Base-by-base conservation (phyloP, 2,329 filamentous ascomycete species). In the Talaromyces sp. region DNA sequence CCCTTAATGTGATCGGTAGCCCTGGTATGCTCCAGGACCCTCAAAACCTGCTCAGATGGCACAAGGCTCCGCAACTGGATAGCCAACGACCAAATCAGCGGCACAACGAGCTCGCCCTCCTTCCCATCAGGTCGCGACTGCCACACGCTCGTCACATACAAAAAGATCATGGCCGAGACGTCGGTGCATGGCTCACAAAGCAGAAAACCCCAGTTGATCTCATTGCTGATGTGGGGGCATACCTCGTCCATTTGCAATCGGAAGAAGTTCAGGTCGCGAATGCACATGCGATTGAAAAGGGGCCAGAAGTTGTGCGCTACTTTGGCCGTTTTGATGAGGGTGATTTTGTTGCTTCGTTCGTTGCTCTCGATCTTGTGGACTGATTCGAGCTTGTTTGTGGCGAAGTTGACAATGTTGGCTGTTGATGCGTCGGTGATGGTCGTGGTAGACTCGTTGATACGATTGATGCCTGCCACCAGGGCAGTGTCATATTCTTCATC, bases 171-270 rank as follows among this genome's bases (percentile, higher is more conserved):
- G 3, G 58, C 62, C 5, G 62, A 43, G 56, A 64, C 33, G 43
- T 64, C 56, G 43, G 59, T 56, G 50, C 57, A 43, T 50, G 39
- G 37, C 50, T 64, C 27, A 39, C 59, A 47, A 64, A 62, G 43
- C 58, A 62, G 37, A 61, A 67, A 69, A 43, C 59, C 67, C 71
- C 67, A 72, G 62, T 68, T 67, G 68, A 66, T 73, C 64, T 67
- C 69, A 7, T 57, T 25, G 17, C 8, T 31, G 7, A 57, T 27
- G 7, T 43, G 17, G 10, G 61, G 27, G 39, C 39, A 57, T 0
- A 15, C 8, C 31, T 25, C 11, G 9, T 57, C 37, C 50, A 63
- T 27, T n/a, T 35, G n/a, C 10, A 22, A 6, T n/a, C 52, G 37
- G 3, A 63, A 35, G 19, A 17, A 19, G 27, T 52, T 39, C 61